Conservation (phyloP, 2,329 filamentous ascomycete species). For the Pyrenochaeta sp. region DNA sequence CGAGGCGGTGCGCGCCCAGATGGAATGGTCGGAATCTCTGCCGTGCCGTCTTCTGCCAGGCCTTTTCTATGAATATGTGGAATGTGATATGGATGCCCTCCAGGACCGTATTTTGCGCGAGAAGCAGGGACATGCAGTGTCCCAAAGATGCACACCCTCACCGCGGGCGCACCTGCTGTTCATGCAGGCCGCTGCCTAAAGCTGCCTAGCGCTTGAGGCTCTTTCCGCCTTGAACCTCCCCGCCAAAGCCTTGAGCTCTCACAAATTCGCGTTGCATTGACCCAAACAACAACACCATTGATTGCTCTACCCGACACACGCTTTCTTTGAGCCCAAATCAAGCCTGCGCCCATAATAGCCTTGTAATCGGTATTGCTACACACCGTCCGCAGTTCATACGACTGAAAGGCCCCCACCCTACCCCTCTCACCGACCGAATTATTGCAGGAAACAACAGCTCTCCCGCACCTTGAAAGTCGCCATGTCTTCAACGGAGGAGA, state of each 20-base stretch:
- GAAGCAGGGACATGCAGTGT: constrained; percentile 11
- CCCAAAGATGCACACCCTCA: constrained; percentile 15
- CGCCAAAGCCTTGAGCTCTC: constrained; percentile 34
- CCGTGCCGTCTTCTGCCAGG: constrained; percentile 14
- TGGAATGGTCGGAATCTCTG: constrained; percentile 29
- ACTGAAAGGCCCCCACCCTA: not conserved
- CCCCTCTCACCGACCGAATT: not conserved
- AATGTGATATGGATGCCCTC: not conserved
- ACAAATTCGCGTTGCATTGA: constrained; percentile 25
- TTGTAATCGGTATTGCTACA: not conserved
- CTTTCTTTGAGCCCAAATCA: not conserved
- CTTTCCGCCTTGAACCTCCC: constrained; percentile 29
- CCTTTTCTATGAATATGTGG: not conserved
- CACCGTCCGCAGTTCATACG: not conserved
- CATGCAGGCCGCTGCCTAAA: constrained; percentile 31
- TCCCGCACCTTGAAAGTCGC: not conserved
- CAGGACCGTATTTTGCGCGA: not conserved
- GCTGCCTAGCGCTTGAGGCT: constrained; percentile 33
- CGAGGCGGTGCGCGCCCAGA: constrained; percentile 36
- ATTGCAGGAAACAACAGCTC: not conserved
- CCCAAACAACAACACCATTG: constrained; percentile 10
- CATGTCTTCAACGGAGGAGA: constrained; percentile 18
- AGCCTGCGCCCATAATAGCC: not conserved
- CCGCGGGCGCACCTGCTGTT: constrained; percentile 26
- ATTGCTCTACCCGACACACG: constrained; percentile 5